Percentiles rank a stretch among this genome's conserved stretches.
phyloP scores from a whole-genome alignment of 768 basidiomycete species.

The Pluteus cervinus region DNA sequence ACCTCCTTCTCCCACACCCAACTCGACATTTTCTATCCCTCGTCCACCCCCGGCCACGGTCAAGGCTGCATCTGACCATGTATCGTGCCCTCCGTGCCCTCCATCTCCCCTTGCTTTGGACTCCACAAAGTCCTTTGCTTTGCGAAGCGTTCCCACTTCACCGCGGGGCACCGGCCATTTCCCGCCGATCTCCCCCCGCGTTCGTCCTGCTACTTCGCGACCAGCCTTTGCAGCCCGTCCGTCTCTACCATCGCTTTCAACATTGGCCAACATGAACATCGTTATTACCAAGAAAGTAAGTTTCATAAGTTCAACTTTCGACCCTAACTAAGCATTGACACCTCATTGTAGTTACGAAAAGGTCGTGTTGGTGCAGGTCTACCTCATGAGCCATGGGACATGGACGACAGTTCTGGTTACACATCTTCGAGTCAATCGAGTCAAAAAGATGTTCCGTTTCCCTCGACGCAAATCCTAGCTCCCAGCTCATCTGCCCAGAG shows the following conservation, averaged over 20 bases:
- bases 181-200: slow-evolving; percentile 9
- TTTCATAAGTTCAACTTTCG: slow-evolving; percentile 6
- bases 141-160: no score
- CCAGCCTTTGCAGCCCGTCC: slow-evolving; percentile 45
- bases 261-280: slow-evolving; percentile 44
- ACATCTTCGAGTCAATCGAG: neutral
- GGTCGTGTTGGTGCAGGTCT: slow-evolving; percentile 46
- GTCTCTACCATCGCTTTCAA: slow-evolving; percentile 44
- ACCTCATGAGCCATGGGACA: slow-evolving; percentile 51
- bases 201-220: slow-evolving; percentile 35
- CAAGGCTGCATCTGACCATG: slow-evolving; percentile 8
- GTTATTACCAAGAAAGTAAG: slow-evolving; percentile 40
- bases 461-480: slow-evolving; percentile 5
- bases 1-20: slow-evolving; percentile 49
- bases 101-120: slow-evolving; percentile 6
- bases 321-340: neutral
- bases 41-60: neutral
- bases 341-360: slow-evolving; percentile 36
- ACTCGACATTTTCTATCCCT: slow-evolving; percentile 16
- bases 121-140: no score
- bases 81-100: slow-evolving; percentile 10
- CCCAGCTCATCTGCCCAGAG: slow-evolving; percentile 11
- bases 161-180: no score
- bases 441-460: no score
- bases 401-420: slow-evolving; percentile 10